These are phyloP conservation scores for Allium sativum DNA, from an alignment of 106 monocot species.

Conservation along the genomic window DNA sequence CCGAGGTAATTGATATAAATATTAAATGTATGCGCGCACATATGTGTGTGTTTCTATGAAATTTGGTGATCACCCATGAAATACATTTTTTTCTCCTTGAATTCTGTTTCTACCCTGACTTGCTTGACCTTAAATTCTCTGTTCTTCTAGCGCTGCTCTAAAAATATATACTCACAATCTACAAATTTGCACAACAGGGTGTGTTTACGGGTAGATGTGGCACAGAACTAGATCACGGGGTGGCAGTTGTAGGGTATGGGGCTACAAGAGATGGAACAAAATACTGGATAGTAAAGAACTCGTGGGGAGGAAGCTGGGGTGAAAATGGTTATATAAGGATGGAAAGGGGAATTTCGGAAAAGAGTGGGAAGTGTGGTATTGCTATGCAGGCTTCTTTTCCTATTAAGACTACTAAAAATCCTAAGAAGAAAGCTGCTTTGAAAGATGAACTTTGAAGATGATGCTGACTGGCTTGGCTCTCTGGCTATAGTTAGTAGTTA, in stretches of 20 bases:
- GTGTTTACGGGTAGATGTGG: constrained; percentile 36
- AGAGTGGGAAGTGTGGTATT: constrained; percentile 33
- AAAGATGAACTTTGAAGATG: constrained; percentile 18
- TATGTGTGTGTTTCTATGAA: neutral
- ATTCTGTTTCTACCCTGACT: neutral
- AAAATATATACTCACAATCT: too few species aligned
- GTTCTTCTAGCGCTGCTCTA: too few species aligned
- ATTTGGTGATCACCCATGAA: neutral
- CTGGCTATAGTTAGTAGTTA: too few species aligned
- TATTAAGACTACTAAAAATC: constrained; percentile 16
- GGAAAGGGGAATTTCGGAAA: constrained; percentile 11
- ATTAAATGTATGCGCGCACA: neutral
- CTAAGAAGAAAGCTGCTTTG: constrained; percentile 1
- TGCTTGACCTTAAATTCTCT: too few species aligned
- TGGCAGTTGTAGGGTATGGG: constrained; percentile 42
- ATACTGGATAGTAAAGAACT: constrained; percentile 64
- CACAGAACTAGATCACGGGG: constrained; percentile 39
- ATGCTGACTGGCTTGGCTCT: too few species aligned
- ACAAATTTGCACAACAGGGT: constrained; percentile 16
- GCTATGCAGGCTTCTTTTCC: constrained; percentile 43
- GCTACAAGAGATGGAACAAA: constrained; percentile 22
- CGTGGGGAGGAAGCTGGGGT: constrained; percentile 57
- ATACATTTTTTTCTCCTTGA: neutral
- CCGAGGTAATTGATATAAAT: constrained; percentile 8
- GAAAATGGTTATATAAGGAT: constrained; percentile 50